Evolutionary conservation across 352 stramenopile genomes (phyloP), one percentile per base, ranked within the genome.

Genomic region (Phytophthora citricola): DNA sequence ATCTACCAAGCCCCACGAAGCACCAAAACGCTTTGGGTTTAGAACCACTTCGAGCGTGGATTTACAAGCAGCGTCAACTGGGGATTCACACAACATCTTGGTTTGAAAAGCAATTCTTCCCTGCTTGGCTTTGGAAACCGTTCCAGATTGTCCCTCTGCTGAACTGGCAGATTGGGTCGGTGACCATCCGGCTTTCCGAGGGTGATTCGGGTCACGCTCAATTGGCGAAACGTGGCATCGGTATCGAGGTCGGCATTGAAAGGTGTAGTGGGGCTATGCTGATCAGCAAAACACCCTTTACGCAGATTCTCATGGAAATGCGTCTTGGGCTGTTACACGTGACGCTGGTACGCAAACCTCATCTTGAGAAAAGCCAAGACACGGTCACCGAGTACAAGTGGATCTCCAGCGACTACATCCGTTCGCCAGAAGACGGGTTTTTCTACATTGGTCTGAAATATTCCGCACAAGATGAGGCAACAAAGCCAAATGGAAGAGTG

Each of bases 401-500:
- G 58, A 78, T 91, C 36, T 75, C 75, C 26, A 87, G 70, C 39
- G 79, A 89, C 41, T 90, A 90, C 66, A 94, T 92, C 31, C 75
- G 73, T 14, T 76, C 87, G 26, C 72, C 68, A 0, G 72, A 76
- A 53, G 84, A 94, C 49, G 83, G 85, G 9, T 94, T 88, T 46
- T 65, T 92, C 12, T 94, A 92, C 58, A 22, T 90, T 39, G 85
- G 85, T 4, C 44, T 92, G 36, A 90, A 82, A 47, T 92, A 91
- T 63, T 63, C 66, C 34, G 47, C 54, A 3, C 39, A 53, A 17
- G 68, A 73, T 15, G 52, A 63, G 32, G 38, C 11, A 27, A 34
- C 45, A 46, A 64, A 59, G 5, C 44, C 48, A 49, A 64, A 52
- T n/a, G 62, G 56, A 54, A 58, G 36, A 38, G 65, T 66, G 9